A percentile compares a stretch with the other conserved stretches of the same genome.
Evolutionary conservation across 768 basidiomycete species (phyloP).

Genomic region (Mrakia blollopis): DNA sequence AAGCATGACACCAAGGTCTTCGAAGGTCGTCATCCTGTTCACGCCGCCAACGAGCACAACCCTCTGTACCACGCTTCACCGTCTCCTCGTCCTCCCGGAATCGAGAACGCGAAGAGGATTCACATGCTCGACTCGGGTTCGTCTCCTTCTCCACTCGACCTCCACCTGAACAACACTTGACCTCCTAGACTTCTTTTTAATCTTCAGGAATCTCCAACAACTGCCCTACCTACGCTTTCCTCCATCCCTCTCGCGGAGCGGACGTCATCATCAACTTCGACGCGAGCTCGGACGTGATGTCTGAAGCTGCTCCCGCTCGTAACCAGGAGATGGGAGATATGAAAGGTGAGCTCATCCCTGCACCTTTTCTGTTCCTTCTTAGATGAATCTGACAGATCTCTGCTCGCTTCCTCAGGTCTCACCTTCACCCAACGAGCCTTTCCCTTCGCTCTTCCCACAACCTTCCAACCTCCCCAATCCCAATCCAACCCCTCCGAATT

Average conservation of each 20-base stretch:
- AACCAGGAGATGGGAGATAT: slow-evolving; percentile 33
- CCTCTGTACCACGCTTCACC: slow-evolving; percentile 31
- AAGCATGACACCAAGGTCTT: slow-evolving; percentile 29
- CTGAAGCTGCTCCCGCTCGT: slow-evolving; percentile 24
- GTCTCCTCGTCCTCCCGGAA: slow-evolving; percentile 22
- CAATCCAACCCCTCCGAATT: neutral
- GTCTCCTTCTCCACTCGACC: too few species aligned
- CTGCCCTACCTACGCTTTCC: slow-evolving; percentile 34
- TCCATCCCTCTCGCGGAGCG: slow-evolving; percentile 29
- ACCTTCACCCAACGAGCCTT: slow-evolving; percentile 27
- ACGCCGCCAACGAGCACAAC: slow-evolving; percentile 33
- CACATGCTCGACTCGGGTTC: slow-evolving; percentile 23
- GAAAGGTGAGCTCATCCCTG: slow-evolving; percentile 21
- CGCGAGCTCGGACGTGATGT: slow-evolving; percentile 19
- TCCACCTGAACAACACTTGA: too few species aligned
- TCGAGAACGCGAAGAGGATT: slow-evolving; percentile 32
- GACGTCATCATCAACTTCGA: slow-evolving; percentile 35
- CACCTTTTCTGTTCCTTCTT: neutral
- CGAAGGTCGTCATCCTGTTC: slow-evolving; percentile 32
- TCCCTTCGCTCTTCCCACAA: slow-evolving; percentile 14
- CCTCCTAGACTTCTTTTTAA: too few species aligned
- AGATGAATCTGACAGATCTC: neutral
- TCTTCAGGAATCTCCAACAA: slow-evolving; percentile 29
- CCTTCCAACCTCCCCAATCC: slow-evolving; percentile 12
- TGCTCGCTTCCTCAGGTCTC: slow-evolving; percentile 4